Evolutionary conservation across 2,329 filamentous ascomycete species (phyloP).

Genomic region (Neurospora sp.): DNA sequence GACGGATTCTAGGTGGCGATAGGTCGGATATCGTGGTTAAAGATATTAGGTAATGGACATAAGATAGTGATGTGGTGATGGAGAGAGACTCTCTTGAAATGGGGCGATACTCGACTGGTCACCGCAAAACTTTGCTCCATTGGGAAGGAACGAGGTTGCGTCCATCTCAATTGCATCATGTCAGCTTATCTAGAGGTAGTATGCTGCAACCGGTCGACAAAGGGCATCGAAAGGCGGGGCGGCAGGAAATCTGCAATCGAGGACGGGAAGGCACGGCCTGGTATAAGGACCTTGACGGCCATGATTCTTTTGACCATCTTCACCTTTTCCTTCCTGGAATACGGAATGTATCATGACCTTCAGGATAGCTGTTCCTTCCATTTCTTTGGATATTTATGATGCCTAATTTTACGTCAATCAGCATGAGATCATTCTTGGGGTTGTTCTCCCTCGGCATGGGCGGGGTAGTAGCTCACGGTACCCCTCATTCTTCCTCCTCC

Average conservation of each 20-base stretch:
- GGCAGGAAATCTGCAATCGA: too few species aligned
- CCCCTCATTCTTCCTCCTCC: neutral
- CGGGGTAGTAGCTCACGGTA: neutral
- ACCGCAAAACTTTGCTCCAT: neutral
- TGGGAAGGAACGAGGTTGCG: neutral
- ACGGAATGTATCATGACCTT: neutral
- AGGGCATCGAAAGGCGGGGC: too few species aligned
- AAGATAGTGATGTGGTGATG: neutral
- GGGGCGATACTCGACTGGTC: neutral
- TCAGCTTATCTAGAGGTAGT: too few species aligned
- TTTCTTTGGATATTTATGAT: neutral
- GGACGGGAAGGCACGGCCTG: too few species aligned
- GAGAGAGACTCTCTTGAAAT: neutral
- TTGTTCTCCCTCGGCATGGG: neutral
- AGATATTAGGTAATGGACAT: neutral
- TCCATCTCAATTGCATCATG: neutral
- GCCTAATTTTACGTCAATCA: neutral
- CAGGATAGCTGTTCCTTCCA: neutral
- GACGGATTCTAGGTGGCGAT: neutral
- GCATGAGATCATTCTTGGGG: constrained; percentile 1
- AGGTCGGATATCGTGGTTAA: neutral
- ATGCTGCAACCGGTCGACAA: too few species aligned
- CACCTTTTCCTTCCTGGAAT: neutral
- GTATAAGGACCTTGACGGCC: too few species aligned
- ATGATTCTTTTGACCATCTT: too few species aligned